A percentile compares a stretch with the other conserved stretches of the same genome.
phyloP scores from a whole-genome alignment of 2,329 filamentous ascomycete genomes.

The Arthrobotrys musiformis region DNA sequence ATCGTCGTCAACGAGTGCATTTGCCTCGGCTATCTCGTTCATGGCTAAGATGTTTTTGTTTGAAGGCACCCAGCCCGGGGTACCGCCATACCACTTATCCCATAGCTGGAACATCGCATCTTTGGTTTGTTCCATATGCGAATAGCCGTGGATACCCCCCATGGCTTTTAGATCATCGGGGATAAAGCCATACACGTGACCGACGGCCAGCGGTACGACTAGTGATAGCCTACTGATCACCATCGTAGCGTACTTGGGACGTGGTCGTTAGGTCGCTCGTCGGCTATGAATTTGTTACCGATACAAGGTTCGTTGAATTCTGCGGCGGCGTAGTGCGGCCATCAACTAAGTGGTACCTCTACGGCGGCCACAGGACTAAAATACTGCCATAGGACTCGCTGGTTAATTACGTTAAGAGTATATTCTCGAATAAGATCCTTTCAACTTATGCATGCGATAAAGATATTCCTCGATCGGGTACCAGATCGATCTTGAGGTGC shows the following conservation, averaged over 20 bases:
- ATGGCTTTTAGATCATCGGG: neutral
- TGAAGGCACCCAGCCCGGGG: neutral
- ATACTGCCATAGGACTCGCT: too few relatives aligned
- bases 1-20: constrained; percentile 35
- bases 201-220: neutral
- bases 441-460: too few relatives aligned
- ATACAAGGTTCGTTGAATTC: too few relatives aligned
- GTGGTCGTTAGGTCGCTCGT: neutral
- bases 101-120: constrained; percentile 15
- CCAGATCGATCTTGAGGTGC: too few relatives aligned
- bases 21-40: constrained; percentile 28
- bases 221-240: neutral
- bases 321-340: too few relatives aligned
- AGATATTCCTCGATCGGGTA: too few relatives aligned
- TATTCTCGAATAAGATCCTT: too few relatives aligned
- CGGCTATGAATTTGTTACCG: neutral
- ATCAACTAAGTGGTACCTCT: too few relatives aligned
- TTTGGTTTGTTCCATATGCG: constrained; percentile 32
- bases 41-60: constrained; percentile 14
- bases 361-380: too few relatives aligned
- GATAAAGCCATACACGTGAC: neutral
- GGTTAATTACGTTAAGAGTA: too few relatives aligned
- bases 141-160: neutral
- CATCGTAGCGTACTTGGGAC: neutral
- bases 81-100: constrained; percentile 15